Evolutionary conservation across 2,329 filamentous ascomycete species (phyloP).

Genomic region (Alternaria solani): DNA sequence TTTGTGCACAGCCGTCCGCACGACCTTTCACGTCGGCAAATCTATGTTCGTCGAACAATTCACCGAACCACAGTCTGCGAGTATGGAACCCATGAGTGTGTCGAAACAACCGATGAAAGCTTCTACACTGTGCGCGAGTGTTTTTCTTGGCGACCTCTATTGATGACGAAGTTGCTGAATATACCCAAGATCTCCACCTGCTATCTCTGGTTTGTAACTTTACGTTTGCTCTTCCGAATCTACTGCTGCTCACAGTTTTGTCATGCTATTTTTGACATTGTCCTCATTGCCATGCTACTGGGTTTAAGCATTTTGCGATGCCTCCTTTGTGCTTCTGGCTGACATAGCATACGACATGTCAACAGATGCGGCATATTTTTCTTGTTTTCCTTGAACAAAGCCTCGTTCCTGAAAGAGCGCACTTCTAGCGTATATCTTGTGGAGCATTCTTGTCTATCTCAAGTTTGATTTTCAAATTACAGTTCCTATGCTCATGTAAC

Average conservation of each 20-base stretch:
- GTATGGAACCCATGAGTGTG: neutral
- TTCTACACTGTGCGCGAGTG: neutral
- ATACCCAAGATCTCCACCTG: neutral
- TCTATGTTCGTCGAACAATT: neutral
- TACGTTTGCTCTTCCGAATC: neutral
- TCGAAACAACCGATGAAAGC: neutral
- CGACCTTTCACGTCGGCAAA: neutral
- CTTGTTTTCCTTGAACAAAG: slow-evolving; percentile 5
- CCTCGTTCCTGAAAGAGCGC: neutral
- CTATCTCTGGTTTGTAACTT: neutral
- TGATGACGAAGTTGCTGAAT: neutral
- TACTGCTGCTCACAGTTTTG: neutral
- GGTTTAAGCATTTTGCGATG: neutral
- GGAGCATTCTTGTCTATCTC: neutral
- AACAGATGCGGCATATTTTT: neutral
- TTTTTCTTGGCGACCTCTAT: neutral
- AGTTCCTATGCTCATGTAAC: neutral
- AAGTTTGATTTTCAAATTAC: too few relatives aligned
- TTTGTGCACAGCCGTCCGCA: neutral
- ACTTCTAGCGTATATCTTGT: neutral
- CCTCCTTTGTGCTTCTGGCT: slow-evolving; percentile 2
- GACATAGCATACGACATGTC: neutral
- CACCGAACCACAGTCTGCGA: neutral
- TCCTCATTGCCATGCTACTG: neutral
- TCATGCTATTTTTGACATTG: neutral